phyloP scores from a whole-genome alignment of 495 filamentous ascomycete genomes.

The Penicillium ucsense region DNA sequence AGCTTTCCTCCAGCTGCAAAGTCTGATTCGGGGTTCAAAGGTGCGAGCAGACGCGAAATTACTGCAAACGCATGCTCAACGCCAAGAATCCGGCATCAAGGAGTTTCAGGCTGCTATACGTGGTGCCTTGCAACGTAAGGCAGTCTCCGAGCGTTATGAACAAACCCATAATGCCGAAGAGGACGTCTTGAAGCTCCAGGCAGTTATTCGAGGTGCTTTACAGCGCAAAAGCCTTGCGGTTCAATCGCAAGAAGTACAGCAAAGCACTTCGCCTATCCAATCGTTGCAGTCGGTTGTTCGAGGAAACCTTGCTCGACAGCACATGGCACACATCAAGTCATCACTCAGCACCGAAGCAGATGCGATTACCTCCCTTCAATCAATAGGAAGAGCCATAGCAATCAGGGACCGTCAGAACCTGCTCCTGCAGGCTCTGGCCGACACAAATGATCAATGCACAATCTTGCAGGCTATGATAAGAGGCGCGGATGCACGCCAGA shows the following conservation, averaged over 20 bases:
- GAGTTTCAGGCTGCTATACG: conserved; percentile 52
- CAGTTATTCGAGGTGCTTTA: conserved; percentile 51
- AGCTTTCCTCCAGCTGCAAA: conserved; percentile 74
- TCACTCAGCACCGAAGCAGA: conserved; percentile 20
- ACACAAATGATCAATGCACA: conserved; percentile 16
- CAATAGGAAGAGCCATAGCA: conserved; percentile 29
- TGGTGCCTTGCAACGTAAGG: conserved; percentile 46
- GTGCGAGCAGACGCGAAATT: conserved; percentile 57
- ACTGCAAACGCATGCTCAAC: conserved; percentile 50
- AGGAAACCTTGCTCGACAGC: conserved; percentile 37
- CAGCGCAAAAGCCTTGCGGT: conserved; percentile 30
- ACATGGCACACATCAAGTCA: conserved; percentile 23
- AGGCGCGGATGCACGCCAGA: conserved; percentile 24
- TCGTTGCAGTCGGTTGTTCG: conserved; percentile 43
- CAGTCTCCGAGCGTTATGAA: conserved; percentile 36
- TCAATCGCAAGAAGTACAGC: conserved; percentile 41
- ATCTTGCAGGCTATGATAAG: conserved; percentile 35
- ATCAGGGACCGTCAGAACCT: conserved; percentile 20
- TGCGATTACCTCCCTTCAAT: conserved; percentile 38
- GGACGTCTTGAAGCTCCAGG: conserved; percentile 57
- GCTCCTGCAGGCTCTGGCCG: conserved; percentile 22
- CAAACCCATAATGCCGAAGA: conserved; percentile 36
- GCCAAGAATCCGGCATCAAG: conserved; percentile 47
- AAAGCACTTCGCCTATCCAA: conserved; percentile 15
- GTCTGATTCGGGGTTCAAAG: conserved; percentile 67